Evolutionary conservation across 2,329 filamentous ascomycete species (phyloP).

Genomic region (Annulohypoxylon truncatum): DNA sequence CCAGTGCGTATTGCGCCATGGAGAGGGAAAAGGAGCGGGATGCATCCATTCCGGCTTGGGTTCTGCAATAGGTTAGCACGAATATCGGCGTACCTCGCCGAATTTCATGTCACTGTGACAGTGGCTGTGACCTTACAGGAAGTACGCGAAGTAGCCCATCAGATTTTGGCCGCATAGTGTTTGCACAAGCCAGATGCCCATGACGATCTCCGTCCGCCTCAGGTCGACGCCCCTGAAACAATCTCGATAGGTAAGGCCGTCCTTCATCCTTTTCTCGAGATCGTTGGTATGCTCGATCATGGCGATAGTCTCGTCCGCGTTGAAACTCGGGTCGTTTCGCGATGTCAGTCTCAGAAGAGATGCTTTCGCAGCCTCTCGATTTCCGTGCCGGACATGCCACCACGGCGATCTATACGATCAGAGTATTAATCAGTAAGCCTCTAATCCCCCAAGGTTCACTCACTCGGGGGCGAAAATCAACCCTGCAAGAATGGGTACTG

Average conservation of each 20-base stretch:
- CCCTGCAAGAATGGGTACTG: conserved; percentile 58
- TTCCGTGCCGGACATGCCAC: conserved; percentile 61
- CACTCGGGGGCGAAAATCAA: conserved; percentile 61
- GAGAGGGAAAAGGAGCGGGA: conserved; percentile 59
- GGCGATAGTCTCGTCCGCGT: conserved; percentile 61
- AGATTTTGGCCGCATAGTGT: conserved; percentile 61
- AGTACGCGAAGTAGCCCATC: conserved; percentile 62
- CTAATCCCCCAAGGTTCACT: conserved; percentile 10
- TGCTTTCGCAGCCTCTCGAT: conserved; percentile 54
- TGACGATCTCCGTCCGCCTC: conserved; percentile 64
- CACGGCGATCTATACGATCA: conserved; percentile 57
- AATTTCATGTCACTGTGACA: background rate
- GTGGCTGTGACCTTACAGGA: conserved; percentile 46
- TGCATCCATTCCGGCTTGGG: conserved; percentile 59
- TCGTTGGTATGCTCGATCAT: conserved; percentile 67
- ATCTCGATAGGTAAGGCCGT: conserved; percentile 60
- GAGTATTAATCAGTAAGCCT: background rate
- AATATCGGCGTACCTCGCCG: background rate
- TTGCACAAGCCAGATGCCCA: conserved; percentile 62
- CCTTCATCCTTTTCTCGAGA: conserved; percentile 57
- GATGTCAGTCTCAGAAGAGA: conserved; percentile 58
- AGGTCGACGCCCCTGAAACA: conserved; percentile 65
- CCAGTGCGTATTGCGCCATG: conserved; percentile 62
- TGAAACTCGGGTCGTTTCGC: conserved; percentile 53
- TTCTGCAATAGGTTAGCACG: conserved; percentile 40